Conservation (phyloP, 2,329 filamentous ascomycete genomes). For the Cladosporium oxysporum region DNA sequence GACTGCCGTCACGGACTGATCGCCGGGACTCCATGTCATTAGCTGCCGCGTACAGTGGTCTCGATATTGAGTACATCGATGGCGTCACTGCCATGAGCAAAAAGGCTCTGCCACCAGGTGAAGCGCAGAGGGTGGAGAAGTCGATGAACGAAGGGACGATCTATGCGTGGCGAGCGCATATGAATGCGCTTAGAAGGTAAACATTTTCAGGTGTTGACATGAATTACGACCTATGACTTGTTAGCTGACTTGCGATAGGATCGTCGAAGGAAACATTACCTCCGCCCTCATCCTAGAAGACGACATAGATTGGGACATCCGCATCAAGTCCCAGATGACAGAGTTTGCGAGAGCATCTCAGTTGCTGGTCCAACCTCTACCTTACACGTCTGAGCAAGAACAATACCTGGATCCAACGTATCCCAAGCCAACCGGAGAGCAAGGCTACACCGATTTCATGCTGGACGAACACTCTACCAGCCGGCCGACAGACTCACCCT, state of each 20-base stretch:
- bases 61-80: slow-evolving; percentile 51
- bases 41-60: slow-evolving; percentile 48
- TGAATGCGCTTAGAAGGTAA: slow-evolving; percentile 30
- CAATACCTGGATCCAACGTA: slow-evolving; percentile 27
- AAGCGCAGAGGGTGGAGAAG: slow-evolving; percentile 12
- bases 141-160: slow-evolving; percentile 33
- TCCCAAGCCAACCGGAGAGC: slow-evolving; percentile 19
- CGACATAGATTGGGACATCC: slow-evolving; percentile 50
- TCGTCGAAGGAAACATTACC: slow-evolving; percentile 38
- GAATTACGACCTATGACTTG: background rate
- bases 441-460: slow-evolving; percentile 22
- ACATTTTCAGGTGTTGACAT: background rate
- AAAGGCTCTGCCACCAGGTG: slow-evolving; percentile 39
- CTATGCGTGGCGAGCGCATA: slow-evolving; percentile 31
- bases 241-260: slow-evolving; percentile 33
- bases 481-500: slow-evolving; percentile 26
- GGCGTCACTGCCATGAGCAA: slow-evolving; percentile 43
- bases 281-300: slow-evolving; percentile 49
- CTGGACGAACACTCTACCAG: slow-evolving; percentile 20
- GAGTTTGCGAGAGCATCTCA: slow-evolving; percentile 42
- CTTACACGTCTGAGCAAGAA: slow-evolving; percentile 21
- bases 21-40: slow-evolving; percentile 54
- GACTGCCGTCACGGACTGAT: slow-evolving; percentile 53
- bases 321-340: slow-evolving; percentile 43
- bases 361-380: slow-evolving; percentile 38